Percentiles rank a stretch among this genome's conserved stretches.
Evolutionary conservation across 352 stramenopile genomes (phyloP).

Genomic region (Phytopythium mirpurense): DNA sequence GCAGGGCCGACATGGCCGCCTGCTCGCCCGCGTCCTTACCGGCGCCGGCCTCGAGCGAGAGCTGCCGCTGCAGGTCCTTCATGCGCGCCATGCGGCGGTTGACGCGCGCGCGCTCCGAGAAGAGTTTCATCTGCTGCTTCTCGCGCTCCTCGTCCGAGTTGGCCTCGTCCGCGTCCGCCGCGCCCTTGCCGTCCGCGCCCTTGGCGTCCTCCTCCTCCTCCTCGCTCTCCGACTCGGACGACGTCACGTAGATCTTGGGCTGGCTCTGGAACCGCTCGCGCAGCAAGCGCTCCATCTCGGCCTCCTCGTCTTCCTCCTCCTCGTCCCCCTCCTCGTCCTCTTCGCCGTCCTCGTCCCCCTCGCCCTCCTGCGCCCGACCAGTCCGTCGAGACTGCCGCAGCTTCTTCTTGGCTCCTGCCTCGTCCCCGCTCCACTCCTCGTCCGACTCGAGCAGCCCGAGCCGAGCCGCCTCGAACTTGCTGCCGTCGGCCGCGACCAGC

Average conservation of each 20-base stretch:
- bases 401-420: conserved; percentile 30
- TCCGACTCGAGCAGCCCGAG: conserved; percentile 77
- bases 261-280: conserved; percentile 69
- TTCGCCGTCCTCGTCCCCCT: conserved; percentile 67
- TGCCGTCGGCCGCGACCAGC: conserved; percentile 73
- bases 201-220: conserved; percentile 31
- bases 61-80: conserved; percentile 70
- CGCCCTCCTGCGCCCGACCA: conserved; percentile 12
- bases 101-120: conserved; percentile 73
- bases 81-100: conserved; percentile 85
- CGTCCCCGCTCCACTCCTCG: conserved; percentile 62
- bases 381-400: conserved; percentile 22
- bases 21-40: conserved; percentile 20
- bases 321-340: conserved; percentile 26
- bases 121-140: conserved; percentile 82
- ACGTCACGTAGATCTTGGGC: conserved; percentile 85
- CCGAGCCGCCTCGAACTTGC: conserved; percentile 69
- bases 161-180: conserved; percentile 37
- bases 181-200: conserved; percentile 14
- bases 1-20: conserved; percentile 18
- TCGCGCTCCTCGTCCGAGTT: conserved; percentile 80
- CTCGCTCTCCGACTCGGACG: conserved; percentile 72
- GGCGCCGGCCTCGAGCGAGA: conserved; percentile 38
- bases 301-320: conserved; percentile 72
- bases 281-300: conserved; percentile 75